A percentile compares a stretch with the other conserved stretches of the same genome.
Conservation (phyloP, 2,329 filamentous ascomycete species). For the Colletotrichum coccodes region DNA sequence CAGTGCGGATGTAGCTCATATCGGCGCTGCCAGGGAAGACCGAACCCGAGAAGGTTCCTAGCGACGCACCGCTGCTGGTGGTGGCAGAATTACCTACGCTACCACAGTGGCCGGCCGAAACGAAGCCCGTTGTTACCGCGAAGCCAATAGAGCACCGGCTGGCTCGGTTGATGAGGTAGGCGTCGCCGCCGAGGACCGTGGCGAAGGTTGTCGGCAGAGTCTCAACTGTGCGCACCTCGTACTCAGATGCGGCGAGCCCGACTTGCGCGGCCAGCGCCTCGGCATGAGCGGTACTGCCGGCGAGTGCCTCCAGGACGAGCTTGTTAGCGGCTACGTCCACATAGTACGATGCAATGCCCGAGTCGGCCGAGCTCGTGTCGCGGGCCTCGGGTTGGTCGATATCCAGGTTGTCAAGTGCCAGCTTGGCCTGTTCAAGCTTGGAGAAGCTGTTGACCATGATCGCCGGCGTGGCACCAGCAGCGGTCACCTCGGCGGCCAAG, state of each 20-base stretch:
- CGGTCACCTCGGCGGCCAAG: conserved; percentile 45
- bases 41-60: conserved; percentile 49
- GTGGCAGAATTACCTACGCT: conserved; percentile 42
- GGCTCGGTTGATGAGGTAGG: conserved; percentile 46
- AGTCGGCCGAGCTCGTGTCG: conserved; percentile 37
- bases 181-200: conserved; percentile 48
- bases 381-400: conserved; percentile 41
- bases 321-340: conserved; percentile 52
- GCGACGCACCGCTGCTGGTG: conserved; percentile 42
- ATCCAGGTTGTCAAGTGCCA: conserved; percentile 52
- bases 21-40: conserved; percentile 52
- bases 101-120: conserved; percentile 52
- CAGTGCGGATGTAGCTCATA: conserved; percentile 48
- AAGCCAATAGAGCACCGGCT: conserved; percentile 52
- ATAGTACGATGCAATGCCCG: conserved; percentile 49
- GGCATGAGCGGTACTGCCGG: conserved; percentile 46
- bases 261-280: conserved; percentile 47
- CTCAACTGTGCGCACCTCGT: conserved; percentile 46
- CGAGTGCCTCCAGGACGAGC: conserved; percentile 49
- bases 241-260: conserved; percentile 47
- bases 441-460: conserved; percentile 46
- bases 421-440: conserved; percentile 53
- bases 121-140: conserved; percentile 51
- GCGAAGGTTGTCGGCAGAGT: conserved; percentile 46
- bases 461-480: conserved; percentile 46